Evolutionary conservation across 2,329 filamentous ascomycete genomes (phyloP).

Genomic region (Lachnellula occidentalis): DNA sequence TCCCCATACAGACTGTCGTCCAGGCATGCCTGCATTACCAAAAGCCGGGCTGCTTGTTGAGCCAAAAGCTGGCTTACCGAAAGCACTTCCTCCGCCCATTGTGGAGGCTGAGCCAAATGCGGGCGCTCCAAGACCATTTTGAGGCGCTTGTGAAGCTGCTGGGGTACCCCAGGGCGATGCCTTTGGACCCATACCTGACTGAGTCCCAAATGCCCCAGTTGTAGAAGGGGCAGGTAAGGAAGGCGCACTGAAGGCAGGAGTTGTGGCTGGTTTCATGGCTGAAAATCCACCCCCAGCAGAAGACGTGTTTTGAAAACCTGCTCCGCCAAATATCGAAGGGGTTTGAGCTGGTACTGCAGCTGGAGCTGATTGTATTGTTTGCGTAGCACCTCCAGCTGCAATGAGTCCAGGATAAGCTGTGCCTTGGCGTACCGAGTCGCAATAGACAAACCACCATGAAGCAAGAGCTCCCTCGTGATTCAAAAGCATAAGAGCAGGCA

Average conservation of each 20-base stretch:
- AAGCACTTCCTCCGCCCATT: slow-evolving; percentile 2
- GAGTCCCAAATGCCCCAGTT: slow-evolving; percentile 30
- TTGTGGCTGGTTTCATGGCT: slow-evolving; percentile 27
- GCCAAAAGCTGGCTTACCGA: slow-evolving; percentile 23
- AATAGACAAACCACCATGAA: slow-evolving; percentile 89
- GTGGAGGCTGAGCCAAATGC: slow-evolving; percentile 36
- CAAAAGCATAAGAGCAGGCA: slow-evolving; percentile 78
- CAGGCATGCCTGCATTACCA: slow-evolving; percentile 35
- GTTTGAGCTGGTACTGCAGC: slow-evolving; percentile 10
- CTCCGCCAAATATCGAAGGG: slow-evolving; percentile 6
- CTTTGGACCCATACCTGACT: slow-evolving; percentile 43
- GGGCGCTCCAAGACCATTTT: slow-evolving; percentile 44
- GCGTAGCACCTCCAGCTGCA: slow-evolving; percentile 30
- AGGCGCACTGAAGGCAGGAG: slow-evolving; percentile 31
- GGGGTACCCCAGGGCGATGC: slow-evolving; percentile 46
- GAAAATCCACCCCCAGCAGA: slow-evolving; percentile 24
- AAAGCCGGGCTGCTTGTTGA: slow-evolving; percentile 11
- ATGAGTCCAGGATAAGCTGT: slow-evolving; percentile 68
- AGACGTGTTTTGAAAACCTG: background rate
- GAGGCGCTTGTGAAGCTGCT: slow-evolving; percentile 27
- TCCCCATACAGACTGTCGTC: slow-evolving; percentile 52
- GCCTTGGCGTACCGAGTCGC: slow-evolving; percentile 72
- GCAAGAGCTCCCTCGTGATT: slow-evolving; percentile 84
- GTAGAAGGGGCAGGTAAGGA: slow-evolving; percentile 30
- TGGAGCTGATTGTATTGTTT: slow-evolving; percentile 21